Conservation (phyloP, 2,329 filamentous ascomycete species). For the Fusarium subtropicale region DNA sequence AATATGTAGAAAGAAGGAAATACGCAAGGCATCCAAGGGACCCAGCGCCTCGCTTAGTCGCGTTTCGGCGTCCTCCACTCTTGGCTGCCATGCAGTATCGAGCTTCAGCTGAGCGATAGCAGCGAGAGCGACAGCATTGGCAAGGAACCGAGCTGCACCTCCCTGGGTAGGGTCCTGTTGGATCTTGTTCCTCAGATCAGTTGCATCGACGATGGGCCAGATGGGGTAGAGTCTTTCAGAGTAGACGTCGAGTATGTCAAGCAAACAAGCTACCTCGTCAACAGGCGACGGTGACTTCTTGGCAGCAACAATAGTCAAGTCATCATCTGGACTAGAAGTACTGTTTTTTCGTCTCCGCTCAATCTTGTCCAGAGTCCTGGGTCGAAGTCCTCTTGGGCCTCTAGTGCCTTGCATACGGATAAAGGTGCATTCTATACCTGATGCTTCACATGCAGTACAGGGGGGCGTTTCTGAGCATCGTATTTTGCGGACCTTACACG, state of each 20-base stretch:
- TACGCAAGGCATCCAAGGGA: slow-evolving; percentile 57
- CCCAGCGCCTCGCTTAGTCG: slow-evolving; percentile 47
- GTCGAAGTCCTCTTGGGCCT: slow-evolving; percentile 59
- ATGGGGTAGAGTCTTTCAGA: slow-evolving; percentile 63
- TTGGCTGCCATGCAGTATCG: slow-evolving; percentile 46
- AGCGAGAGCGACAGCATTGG: slow-evolving; percentile 60
- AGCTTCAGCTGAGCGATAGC: slow-evolving; percentile 62
- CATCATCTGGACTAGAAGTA: slow-evolving; percentile 16
- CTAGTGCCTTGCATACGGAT: slow-evolving; percentile 57
- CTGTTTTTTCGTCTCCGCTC: slow-evolving; percentile 39
- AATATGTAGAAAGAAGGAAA: slow-evolving; percentile 64
- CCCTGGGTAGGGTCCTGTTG: slow-evolving; percentile 48
- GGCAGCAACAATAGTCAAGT: slow-evolving; percentile 2
- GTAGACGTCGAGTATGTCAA: slow-evolving; percentile 56
- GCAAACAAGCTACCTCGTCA: slow-evolving; percentile 46
- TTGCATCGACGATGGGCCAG: slow-evolving; percentile 63
- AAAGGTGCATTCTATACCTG: slow-evolving; percentile 63
- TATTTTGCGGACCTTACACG: slow-evolving; percentile 65
- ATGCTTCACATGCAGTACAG: slow-evolving; percentile 58
- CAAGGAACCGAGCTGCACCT: slow-evolving; percentile 54
- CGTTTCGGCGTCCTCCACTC: slow-evolving; percentile 46
- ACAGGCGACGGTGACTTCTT: slow-evolving; percentile 24
- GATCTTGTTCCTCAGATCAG: slow-evolving; percentile 55
- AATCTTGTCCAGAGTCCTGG: slow-evolving; percentile 59
- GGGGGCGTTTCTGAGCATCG: slow-evolving; percentile 61